Evolutionary conservation across 345 rosid genomes (phyloP).

Genomic region (Citrus unshiu): DNA sequence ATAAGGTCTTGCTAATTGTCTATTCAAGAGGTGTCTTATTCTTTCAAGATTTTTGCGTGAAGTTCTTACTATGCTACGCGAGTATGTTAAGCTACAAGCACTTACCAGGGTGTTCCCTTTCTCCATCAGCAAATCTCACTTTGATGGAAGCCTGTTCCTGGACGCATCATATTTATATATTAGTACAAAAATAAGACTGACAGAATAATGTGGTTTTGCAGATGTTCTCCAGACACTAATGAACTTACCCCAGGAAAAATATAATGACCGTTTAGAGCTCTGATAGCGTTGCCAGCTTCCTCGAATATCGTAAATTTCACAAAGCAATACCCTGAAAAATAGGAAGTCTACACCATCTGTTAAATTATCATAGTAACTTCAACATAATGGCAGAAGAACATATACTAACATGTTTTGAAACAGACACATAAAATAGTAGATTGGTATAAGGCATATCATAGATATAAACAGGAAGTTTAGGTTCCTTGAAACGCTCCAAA

Average conservation of each 20-base stretch:
- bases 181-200: neutral
- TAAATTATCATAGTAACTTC: neutral
- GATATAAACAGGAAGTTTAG: neutral
- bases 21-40: neutral
- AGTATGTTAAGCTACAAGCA: constrained; percentile 1
- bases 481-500: neutral
- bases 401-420: neutral
- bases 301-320: constrained; percentile 66
- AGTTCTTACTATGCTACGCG: neutral
- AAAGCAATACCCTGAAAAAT: constrained; percentile 71
- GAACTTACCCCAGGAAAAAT: constrained; percentile 79
- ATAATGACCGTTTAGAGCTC: constrained; percentile 54
- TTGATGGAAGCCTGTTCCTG: constrained; percentile 59
- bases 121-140: constrained; percentile 75
- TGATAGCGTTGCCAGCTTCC: constrained; percentile 74
- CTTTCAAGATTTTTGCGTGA: neutral
- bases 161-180: constrained; percentile 8
- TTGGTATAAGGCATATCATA: neutral
- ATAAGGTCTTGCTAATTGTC: neutral
- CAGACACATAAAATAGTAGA: neutral
- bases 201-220: constrained; percentile 3
- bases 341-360: constrained; percentile 1
- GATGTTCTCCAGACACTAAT: neutral
- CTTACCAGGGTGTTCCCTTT: constrained; percentile 61
- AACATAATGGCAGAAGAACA: neutral